Percentiles rank a stretch among this genome's conserved stretches.
Evolutionary conservation across 352 stramenopile genomes (phyloP).

Genomic region (Elongisporangium anandrum): DNA sequence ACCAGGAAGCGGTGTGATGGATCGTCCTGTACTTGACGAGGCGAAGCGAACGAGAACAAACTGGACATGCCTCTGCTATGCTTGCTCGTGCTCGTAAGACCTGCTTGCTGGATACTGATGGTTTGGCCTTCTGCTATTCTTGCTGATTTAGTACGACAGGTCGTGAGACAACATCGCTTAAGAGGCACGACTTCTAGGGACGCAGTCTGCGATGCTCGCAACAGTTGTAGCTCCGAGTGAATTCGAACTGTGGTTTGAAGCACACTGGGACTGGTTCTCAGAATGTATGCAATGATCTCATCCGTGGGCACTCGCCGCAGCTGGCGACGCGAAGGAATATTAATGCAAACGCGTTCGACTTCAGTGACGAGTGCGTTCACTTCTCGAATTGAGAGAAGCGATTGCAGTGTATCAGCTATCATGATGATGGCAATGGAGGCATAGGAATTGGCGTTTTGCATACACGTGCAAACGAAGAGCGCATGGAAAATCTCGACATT

Average conservation of each 20-base stretch:
- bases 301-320: constrained; percentile 4
- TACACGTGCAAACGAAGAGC: constrained; percentile 35
- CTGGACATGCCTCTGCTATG: no score
- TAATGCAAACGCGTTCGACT: not conserved
- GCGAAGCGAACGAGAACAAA: not conserved
- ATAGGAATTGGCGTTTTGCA: constrained; percentile 25
- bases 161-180: no score
- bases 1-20: not conserved
- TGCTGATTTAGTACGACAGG: no score
- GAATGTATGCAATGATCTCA: constrained; percentile 4
- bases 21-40: not conserved
- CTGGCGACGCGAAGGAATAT: not conserved
- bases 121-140: no score
- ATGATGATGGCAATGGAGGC: constrained; percentile 19
- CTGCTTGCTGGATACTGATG: no score
- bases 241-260: not conserved
- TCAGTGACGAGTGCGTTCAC: constrained; percentile 1
- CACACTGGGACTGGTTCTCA: no score
- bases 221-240: no score
- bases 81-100: no score
- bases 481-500: constrained; percentile 41
- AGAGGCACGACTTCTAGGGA: no score
- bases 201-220: no score
- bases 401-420: constrained; percentile 12
- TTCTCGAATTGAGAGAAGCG: constrained; percentile 4